Base-by-base conservation (phyloP, 306 rosid genomes). In the Sphenostylis stenocarpa region DNA sequence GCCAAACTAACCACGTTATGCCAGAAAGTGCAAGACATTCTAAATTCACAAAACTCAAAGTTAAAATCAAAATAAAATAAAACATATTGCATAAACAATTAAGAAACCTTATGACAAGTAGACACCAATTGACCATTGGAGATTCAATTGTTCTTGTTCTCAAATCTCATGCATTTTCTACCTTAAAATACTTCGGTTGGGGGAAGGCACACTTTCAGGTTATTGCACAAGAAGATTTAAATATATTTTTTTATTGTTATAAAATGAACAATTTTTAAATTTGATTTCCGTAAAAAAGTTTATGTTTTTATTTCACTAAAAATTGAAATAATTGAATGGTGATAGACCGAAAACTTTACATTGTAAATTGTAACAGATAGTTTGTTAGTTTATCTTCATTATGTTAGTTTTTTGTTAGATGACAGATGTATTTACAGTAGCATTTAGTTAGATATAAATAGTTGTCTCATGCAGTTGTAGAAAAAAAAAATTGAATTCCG, bases 1-100 rank as follows among this genome's bases (percentile, higher is more conserved):
- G 52, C 29, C 51, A 80, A n/a, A 82, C 70, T 52, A 80, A 80
- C 73, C 70, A 26, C 61, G 60, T 84, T 2, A 49, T 41, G n/a
- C n/a, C 20, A 49, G 38, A 75, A 57, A 5, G 38, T 21, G 63
- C 28, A 3, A 66, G 17, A 52, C 57, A 67, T 72, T 56, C 8
- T 1, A 71, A 51, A 53, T 72, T 71, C 23, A 19, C 9, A 33
- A 72, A 72, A 14, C 4, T 9, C 29, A 71, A 49, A 33, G 7
- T 0, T 4, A 19, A 60, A 60, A 60, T 4, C 17, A 20, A 64
- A 26, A 1, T 4, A 9, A 41, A 41, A 41, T 41, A 12, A 41
- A 38, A 9, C 13, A 41, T 41, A 41, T 41, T 41, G 12, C 41
- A 11, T 13, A 10, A 67, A 65, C 1, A 26, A 57, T 33, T 6